Percentiles rank a stretch among this genome's conserved stretches.
phyloP scores from a whole-genome alignment of 345 rosid genomes.

The Murraya koenigii region DNA sequence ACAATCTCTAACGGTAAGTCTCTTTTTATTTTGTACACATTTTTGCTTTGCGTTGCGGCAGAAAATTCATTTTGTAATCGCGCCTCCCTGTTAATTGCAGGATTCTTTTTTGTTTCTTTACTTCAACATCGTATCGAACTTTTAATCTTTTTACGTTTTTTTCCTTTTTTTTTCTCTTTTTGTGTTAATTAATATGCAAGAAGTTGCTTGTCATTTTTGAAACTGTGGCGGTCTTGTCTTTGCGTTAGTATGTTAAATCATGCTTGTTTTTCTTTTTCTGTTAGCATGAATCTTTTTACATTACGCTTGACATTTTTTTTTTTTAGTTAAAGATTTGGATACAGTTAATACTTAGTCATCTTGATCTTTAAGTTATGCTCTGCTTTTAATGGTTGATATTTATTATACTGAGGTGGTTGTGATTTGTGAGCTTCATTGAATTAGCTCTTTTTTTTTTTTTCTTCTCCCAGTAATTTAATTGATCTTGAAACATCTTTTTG shows the following conservation, averaged over 20 bases:
- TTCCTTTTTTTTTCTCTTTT: background rate
- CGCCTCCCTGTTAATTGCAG: background rate
- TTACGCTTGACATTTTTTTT: background rate
- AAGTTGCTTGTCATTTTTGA: background rate
- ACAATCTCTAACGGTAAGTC: background rate
- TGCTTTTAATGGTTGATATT: background rate
- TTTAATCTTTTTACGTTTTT: background rate
- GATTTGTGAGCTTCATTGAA: background rate
- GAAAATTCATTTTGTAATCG: too few relatives aligned
- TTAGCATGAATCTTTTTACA: background rate
- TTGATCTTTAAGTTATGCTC: background rate
- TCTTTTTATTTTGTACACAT: background rate
- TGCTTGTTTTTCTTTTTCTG: background rate
- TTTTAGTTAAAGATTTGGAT: background rate
- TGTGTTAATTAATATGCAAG: background rate
- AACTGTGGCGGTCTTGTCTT: constrained; percentile 4
- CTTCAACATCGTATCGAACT: background rate
- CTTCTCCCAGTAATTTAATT: background rate
- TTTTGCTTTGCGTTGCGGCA: too few relatives aligned
- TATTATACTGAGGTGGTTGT: background rate
- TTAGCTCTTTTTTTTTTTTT: background rate
- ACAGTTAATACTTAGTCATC: background rate
- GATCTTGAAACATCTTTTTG: background rate
- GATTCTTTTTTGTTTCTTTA: background rate
- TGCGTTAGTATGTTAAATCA: background rate